phyloP scores from a whole-genome alignment of 345 rosid genomes.

The Cardamine occulta region DNA sequence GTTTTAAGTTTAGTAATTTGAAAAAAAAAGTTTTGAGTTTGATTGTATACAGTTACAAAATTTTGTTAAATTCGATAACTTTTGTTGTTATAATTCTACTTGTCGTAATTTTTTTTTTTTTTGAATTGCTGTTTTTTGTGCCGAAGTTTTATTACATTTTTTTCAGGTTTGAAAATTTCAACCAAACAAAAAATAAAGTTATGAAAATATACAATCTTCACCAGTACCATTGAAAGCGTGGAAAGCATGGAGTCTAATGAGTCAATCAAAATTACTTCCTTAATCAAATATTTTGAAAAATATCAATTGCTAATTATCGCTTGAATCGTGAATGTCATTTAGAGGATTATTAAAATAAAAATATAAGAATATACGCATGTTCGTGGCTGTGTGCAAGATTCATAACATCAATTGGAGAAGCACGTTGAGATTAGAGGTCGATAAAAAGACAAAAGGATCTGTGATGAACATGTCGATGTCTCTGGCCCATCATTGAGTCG shows the following conservation, averaged over 20 bases:
- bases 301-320: not conserved
- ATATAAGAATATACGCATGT: not conserved
- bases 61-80: too few species aligned
- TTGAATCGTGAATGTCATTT: not conserved
- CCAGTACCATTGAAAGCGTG: conserved; percentile 8
- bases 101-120: not conserved
- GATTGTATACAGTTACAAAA: too few species aligned
- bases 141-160: not conserved
- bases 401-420: not conserved
- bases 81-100: not conserved
- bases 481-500: conserved; percentile 12
- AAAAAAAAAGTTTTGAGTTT: too few species aligned
- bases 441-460: not conserved
- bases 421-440: not conserved
- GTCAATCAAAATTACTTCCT: not conserved
- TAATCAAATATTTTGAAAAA: not conserved
- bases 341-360: not conserved
- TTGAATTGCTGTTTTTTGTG: not conserved
- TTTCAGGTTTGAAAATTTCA: not conserved
- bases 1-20: not conserved
- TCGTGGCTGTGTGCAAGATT: conserved; percentile 1
- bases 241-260: conserved; percentile 9
- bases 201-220: not conserved
- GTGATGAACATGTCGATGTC: conserved; percentile 3
- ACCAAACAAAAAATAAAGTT: not conserved